A percentile compares a stretch with the other conserved stretches of the same genome.
Conservation (phyloP, 164 flowering plant genomes). For the Magnolia officinalis region DNA sequence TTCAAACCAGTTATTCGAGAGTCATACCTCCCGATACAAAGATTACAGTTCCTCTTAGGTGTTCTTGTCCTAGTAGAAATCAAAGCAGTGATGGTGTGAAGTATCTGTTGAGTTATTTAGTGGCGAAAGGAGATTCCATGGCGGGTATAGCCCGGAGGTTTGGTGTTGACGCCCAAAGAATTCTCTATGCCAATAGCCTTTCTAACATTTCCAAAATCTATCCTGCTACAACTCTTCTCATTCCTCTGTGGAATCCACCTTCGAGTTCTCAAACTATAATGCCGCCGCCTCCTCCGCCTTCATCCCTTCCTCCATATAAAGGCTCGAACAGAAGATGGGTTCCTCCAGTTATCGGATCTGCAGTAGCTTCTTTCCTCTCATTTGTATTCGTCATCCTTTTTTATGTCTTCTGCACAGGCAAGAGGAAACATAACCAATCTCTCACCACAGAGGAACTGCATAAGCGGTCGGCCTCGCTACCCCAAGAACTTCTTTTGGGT, state of each 20-base stretch:
- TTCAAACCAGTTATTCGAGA: conserved; percentile 19
- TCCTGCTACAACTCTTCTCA: conserved; percentile 56
- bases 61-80: conserved; percentile 76
- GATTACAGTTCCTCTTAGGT: conserved; percentile 61
- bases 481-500: conserved; percentile 22
- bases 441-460: background rate
- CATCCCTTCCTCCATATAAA: conserved; percentile 17
- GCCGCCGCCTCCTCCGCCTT: conserved; percentile 27
- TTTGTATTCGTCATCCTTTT: conserved; percentile 18
- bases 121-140: conserved; percentile 35
- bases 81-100: conserved; percentile 43
- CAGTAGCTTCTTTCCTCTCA: conserved; percentile 23
- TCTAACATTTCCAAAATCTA: conserved; percentile 24
- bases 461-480: background rate
- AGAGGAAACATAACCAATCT: conserved; percentile 11
- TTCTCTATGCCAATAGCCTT: conserved; percentile 52
- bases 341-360: conserved; percentile 38
- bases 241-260: conserved; percentile 56
- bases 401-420: conserved; percentile 14
- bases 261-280: conserved; percentile 25
- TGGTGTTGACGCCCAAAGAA: conserved; percentile 27
- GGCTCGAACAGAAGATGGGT: conserved; percentile 35
- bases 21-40: conserved; percentile 24
- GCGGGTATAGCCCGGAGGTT: conserved; percentile 32
- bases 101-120: conserved; percentile 50